Conservation (phyloP, 2,329 filamentous ascomycete genomes). For the Malbranchea zuffiana region DNA sequence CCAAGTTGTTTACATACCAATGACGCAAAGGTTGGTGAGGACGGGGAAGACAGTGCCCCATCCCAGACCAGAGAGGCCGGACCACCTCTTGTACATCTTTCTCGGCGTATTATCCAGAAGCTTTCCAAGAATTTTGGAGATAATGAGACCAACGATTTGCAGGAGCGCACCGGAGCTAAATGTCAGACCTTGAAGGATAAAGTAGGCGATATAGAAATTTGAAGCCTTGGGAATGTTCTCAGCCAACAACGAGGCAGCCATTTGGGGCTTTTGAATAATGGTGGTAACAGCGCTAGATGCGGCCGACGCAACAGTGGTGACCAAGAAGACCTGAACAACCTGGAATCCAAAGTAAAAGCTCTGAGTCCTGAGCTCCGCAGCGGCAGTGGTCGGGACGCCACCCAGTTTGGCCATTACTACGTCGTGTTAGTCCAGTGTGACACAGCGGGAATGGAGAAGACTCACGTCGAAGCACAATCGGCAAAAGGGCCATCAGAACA, state of each 20-base stretch:
- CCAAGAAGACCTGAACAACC: conserved; percentile 81
- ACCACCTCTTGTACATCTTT: conserved; percentile 69
- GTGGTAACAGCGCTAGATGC: conserved; percentile 57
- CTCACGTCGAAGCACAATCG: conserved; percentile 65
- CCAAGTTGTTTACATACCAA: conserved; percentile 53
- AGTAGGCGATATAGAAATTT: conserved; percentile 94
- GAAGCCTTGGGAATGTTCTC: conserved; percentile 67
- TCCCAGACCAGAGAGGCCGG: conserved; percentile 57
- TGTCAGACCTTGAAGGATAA: conserved; percentile 79
- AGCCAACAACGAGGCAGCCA: conserved; percentile 56
- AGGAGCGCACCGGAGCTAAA: conserved; percentile 65
- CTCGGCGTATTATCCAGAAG: conserved; percentile 67
- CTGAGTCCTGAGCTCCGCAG: conserved; percentile 79
- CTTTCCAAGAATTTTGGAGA: conserved; percentile 64
- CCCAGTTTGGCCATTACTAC: conserved; percentile 64
- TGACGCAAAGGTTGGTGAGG: conserved; percentile 70
- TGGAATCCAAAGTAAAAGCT: conserved; percentile 67
- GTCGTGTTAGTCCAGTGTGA: conserved; percentile 3
- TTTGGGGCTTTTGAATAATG: conserved; percentile 52
- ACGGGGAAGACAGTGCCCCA: conserved; percentile 78
- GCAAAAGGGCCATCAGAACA: conserved; percentile 76
- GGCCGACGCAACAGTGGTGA: conserved; percentile 71
- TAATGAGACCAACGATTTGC: conserved; percentile 60
- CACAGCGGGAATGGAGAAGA: conserved; percentile 13
- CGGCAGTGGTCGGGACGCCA: conserved; percentile 67